Base-by-base conservation (phyloP, 179 eudicot species). In the Beta lomatogona region DNA sequence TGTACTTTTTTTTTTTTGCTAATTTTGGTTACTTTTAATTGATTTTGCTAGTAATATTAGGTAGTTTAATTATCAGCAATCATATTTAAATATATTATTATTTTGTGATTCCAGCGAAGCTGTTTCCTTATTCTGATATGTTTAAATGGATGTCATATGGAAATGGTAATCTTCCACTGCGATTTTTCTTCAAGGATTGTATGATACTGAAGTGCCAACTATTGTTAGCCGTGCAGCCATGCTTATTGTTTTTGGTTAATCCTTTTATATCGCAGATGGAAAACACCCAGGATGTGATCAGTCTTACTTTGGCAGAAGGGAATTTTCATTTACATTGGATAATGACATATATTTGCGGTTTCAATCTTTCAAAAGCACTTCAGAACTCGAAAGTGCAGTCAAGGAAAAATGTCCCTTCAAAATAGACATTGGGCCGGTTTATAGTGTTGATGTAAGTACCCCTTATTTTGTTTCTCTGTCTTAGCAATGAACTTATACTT, bases 371-470 rank as follows among this genome's bases (percentile, higher is more conserved):
- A 88, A 91, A 79, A 86, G 79, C 80, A 90, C 85, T 50, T 76
- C 89, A 66, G 99, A 96, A 83, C 85, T 96, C 76, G 96, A 91
- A 86, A 91, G 81, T 63, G 86, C 96, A 25, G 92, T 96, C 79
- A 96, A 92, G 86, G 93, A 92, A 70, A 90, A 96, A 82, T 91
- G 91, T 73, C 99, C 99, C 31, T 83, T 88, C 82, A 96, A 96
- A 88, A 94, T 96, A 18, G 99, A 96, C 84, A 94, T 96, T 79
- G 99, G 99, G 22, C 92, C 98, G 22, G 94, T 96, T 41, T 94
- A 91, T 76, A 96, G 90, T 80, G 95, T 94, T 58, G 95, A 94
- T 83, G 97, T 96, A 93, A 91, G 91, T 53, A 48, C 11, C 53
- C 53, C 52, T 48, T 71, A 36, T 0, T 50, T 50, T 50, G 9